Base-by-base conservation (phyloP, 306 rosid genomes). In the Prinsepia uniflora region DNA sequence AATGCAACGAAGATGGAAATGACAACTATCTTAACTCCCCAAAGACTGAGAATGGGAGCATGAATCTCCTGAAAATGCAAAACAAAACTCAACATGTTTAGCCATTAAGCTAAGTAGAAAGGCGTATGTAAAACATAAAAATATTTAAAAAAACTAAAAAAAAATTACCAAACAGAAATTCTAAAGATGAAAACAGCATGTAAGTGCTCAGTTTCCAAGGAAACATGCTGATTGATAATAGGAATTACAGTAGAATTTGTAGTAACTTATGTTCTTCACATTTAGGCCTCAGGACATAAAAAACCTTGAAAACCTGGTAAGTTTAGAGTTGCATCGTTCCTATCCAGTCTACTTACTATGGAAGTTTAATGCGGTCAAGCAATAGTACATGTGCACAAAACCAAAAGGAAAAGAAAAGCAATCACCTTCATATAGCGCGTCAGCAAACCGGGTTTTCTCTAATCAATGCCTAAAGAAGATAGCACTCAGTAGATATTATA, bases 381-480 rank as follows among this genome's bases (percentile, higher is more conserved):
- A 30, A 30, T 30, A 2, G 36, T 30, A 30, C 36, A 30, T 30
- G 36, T 30, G 50, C 50, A 46, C 50, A 46, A 46, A 46, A 46
- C 50, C 50, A 46, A 46, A 46, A 68, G 11, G 9, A 36, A 61
- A 49, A 22, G 8, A 49, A 39, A 61, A 55, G 64, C 54, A 83
- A 66, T 80, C 86, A 94, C 99, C 99, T 91, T 87, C 96, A 94
- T 94, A 75, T 91, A 94, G 49, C 91, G 89, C 41, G 89, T 81
- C 82, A 94, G 82, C 72, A 91, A 78, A 78, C 97, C 97, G 44
- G 87, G 79, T 73, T 86, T 91, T 65, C 81, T 82, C 71, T 83
- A 84, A 75, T 75, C 86, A 78, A 50, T 75, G 58, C 92, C 99
- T 91, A 80, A 65, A 70, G 75, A 81, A 75, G 50, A 57, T 41